Percentiles rank a stretch among this genome's conserved stretches.
These are phyloP conservation scores for Vaucheria bursata DNA, from an alignment of 352 stramenopile species.

Conservation along the genomic window DNA sequence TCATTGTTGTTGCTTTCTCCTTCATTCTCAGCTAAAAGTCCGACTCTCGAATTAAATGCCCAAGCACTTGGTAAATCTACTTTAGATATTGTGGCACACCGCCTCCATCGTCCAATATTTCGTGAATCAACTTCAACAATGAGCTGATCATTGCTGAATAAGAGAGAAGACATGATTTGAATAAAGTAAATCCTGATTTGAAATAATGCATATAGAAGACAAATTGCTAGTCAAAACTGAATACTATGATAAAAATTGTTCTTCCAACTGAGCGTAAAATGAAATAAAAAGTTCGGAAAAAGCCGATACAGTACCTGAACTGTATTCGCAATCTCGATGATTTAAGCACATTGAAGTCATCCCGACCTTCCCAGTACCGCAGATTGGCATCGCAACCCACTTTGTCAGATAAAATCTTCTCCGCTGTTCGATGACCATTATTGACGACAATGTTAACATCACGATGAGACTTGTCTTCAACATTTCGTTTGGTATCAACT, in stretches of 20 bases:
- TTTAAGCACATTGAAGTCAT: slow-evolving; percentile 43
- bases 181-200: too few relatives aligned
- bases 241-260: too few relatives aligned
- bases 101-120: slow-evolving; percentile 32
- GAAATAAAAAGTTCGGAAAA: too few relatives aligned
- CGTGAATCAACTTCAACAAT: slow-evolving; percentile 31
- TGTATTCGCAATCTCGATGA: slow-evolving; percentile 25
- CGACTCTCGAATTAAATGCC: slow-evolving; percentile 15
- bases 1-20: slow-evolving; percentile 38
- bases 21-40: slow-evolving; percentile 6
- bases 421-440: slow-evolving; percentile 12
- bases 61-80: slow-evolving; percentile 21
- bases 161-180: too few relatives aligned
- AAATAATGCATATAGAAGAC: too few relatives aligned
- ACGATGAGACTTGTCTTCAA: not conserved
- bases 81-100: slow-evolving; percentile 12
- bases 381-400: slow-evolving; percentile 19
- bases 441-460: slow-evolving; percentile 22
- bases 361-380: slow-evolving; percentile 37
- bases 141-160: slow-evolving; percentile 4
- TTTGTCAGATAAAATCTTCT: not conserved
- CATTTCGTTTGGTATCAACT: slow-evolving; percentile 6
- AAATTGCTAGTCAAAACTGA: too few relatives aligned
- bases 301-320: slow-evolving; percentile 10
- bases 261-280: too few relatives aligned